A percentile compares a stretch with the other conserved stretches of the same genome.
Evolutionary conservation across 345 rosid genomes (phyloP).

Genomic region (sweet orange (Citrus sinensis)): DNA sequence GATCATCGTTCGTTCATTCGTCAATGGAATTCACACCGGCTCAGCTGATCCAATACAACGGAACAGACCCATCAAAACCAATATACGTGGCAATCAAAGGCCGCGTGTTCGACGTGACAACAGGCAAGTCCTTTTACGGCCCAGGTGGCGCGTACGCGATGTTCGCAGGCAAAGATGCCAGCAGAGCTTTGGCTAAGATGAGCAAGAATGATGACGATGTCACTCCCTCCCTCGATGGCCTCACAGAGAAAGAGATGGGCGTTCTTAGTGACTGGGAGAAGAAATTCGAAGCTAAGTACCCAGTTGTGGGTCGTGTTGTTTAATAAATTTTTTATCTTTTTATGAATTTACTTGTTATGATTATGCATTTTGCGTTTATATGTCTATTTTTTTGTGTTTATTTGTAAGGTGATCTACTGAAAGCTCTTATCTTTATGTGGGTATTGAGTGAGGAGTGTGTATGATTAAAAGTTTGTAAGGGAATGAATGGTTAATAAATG

Average conservation of each 20-base stretch:
- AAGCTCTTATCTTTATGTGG: conserved; percentile 2
- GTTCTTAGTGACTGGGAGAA: conserved; percentile 83
- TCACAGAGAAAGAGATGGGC: conserved; percentile 70
- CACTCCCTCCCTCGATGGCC: conserved; percentile 55
- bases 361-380: neutral
- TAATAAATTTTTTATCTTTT: conserved; percentile 14
- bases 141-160: conserved; percentile 64
- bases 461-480: neutral
- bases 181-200: conserved; percentile 89
- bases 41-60: conserved; percentile 66
- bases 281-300: conserved; percentile 86
- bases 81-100: conserved; percentile 87
- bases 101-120: conserved; percentile 66
- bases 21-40: conserved; percentile 71
- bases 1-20: no score
- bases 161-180: conserved; percentile 85
- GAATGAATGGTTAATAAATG: conserved; percentile 6
- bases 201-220: conserved; percentile 88
- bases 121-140: conserved; percentile 79
- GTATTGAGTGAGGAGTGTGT: neutral
- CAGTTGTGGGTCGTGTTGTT: conserved; percentile 70
- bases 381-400: neutral
- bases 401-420: neutral
- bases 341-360: neutral
- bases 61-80: conserved; percentile 67